Base-by-base conservation (phyloP, 495 filamentous ascomycete genomes). In the Choiromyces venosus region DNA sequence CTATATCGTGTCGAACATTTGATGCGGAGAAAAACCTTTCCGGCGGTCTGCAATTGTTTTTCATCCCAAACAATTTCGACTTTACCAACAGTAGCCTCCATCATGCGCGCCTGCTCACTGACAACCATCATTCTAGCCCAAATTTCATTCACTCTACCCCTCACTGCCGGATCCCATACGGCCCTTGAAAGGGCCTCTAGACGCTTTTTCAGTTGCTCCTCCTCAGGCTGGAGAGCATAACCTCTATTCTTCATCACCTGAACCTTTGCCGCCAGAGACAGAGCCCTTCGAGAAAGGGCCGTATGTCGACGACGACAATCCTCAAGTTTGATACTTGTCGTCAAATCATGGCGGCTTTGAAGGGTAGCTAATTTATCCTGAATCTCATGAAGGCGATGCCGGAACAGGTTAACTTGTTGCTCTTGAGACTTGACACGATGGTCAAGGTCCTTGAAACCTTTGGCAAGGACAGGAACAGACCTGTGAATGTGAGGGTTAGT, bases 51-150 rank as follows among this genome's bases (percentile, higher is more conserved):
- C 85, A 92, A 86, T 61, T 90, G 88, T 79, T 91, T 89, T 82
- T 95, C 93, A 74, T 92, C 89, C 78, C 96, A 83, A 8, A 85
- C 84, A 67, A 82, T 81, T 70, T 82, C 88, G 82, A 78, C 87
- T 87, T 88, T 90, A 78, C 91, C 88, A 76, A 95, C 86, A 84
- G 97, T 94, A 68, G 86, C 86, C 82, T 93, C 90, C 75, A 99
- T 83, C 65, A 88, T 87, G 79, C 90, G 89, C 42, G 91, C 91
- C 75, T 93, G 88, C 74, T 94, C 92, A 76, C 92, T 85, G 44
- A 97, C 88, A 37, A 90, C 90, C 70, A 96, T 88, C 87, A 99
- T 91, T 40, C 96, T 86, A 44, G 95, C 96, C 95, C 95, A 99
- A 67, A 99, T 91, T 84, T 99, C 95, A 83, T 99, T 95, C 69